These are phyloP conservation scores for Striga hermonthica DNA, from an alignment of 305 asterid species.

Conservation along the genomic window DNA sequence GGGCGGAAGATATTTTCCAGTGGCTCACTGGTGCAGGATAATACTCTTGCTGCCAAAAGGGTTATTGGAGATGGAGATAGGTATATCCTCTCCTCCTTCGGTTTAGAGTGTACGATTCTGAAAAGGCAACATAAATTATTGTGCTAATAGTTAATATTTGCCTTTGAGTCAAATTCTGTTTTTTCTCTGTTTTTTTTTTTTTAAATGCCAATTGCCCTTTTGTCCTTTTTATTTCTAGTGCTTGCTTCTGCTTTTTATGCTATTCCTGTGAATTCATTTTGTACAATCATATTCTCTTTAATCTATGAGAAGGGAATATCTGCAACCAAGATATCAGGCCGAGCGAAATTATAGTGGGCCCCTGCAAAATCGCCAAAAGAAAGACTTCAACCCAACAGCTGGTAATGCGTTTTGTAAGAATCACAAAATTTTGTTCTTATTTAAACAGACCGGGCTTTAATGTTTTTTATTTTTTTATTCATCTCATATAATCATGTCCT, in stretches of 20 bases:
- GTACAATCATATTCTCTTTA: constrained; percentile 15
- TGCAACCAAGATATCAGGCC: constrained; percentile 48
- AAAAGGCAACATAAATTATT: neutral
- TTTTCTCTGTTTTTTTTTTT: neutral
- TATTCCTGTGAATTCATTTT: constrained; percentile 12
- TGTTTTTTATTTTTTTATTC: constrained; percentile 6
- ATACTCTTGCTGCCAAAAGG: constrained; percentile 50
- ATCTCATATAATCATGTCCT: neutral
- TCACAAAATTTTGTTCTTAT: constrained; percentile 10
- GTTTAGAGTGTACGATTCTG: constrained; percentile 1
- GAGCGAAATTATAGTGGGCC: constrained; percentile 84
- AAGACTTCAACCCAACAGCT: constrained; percentile 48
- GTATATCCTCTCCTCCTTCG: constrained; percentile 38
- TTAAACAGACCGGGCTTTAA: neutral
- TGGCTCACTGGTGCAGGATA: constrained; percentile 62
- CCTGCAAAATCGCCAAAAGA: constrained; percentile 70
- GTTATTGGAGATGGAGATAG: constrained; percentile 68
- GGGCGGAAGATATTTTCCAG: constrained; percentile 51
- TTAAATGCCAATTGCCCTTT: neutral
- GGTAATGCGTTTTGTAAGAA: constrained; percentile 43
- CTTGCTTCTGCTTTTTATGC: constrained; percentile 9
- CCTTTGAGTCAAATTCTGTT: neutral
- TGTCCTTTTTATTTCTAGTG: neutral
- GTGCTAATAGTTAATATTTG: constrained; percentile 11
- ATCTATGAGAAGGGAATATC: constrained; percentile 56